Evolutionary conservation across 169 alveolate species (phyloP), one percentile per base, ranked within the genome.

Genomic region (Plasmodium reichenowi): DNA sequence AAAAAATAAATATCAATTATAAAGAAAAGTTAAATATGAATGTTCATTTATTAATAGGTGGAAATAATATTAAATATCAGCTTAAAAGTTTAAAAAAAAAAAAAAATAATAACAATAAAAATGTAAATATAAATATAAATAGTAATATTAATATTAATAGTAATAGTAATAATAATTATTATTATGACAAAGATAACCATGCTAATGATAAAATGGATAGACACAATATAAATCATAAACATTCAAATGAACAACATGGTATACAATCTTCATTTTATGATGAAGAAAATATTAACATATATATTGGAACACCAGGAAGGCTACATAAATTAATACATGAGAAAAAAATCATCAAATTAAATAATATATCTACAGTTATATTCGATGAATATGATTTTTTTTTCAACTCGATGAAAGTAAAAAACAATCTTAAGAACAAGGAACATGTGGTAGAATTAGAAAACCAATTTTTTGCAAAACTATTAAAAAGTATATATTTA

Each of bases 381-480:
- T 24, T 78, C 9, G 89, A 78, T 29, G 89, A 78, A 47, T 78
- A 78, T n/a, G 89, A 78, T 66, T 78, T 78, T 24, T 64, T 78
- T 52, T 64, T 78, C 47, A 47, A 50, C 52, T n/a, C 52, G 1
- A 10, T 8, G 17, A 43, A 54, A 13, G 58, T 22, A 0, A 22
- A 66, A 12, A 22, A 52, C 1, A 29, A 63, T 20, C 5, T 43
- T 5, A 64, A 15, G 24, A 60, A 17, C 7, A 45, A 15, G 13
- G 13, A 54, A 47, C 64, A 78, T 59, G 20, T 52, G 7, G 9
- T 58, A 22, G 76, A 78, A 38, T 17, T 78, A 60, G 89, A 78
- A 45, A 78, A 78, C 47, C 13, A 13, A 12, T 78, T 64, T 52
- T 78, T 78, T 26, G 64, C 89, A 2, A 48, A 78, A 64, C 17